Percentiles rank a stretch among this genome's conserved stretches.
phyloP scores from a whole-genome alignment of 129 eudicot species.

The sunflower (Helianthus annuus) region DNA sequence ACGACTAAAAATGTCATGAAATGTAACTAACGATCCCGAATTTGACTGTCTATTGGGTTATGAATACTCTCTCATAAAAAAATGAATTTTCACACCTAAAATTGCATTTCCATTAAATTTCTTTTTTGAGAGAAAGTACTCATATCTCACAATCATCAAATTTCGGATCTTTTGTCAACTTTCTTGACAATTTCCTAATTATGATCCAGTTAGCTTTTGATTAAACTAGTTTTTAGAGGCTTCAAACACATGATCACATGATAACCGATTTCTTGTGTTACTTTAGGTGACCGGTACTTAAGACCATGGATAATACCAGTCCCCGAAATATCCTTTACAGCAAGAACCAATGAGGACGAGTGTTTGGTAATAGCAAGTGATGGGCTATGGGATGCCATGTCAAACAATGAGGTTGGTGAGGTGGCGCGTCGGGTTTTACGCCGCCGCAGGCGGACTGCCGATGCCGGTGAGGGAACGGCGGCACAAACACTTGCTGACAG shows the following conservation, averaged over 20 bases:
- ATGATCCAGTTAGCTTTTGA: not conserved
- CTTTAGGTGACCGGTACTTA: conserved; percentile 63
- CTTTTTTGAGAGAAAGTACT: not conserved
- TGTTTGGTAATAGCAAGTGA: conserved; percentile 66
- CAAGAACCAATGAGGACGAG: conserved; percentile 61
- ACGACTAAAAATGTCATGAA: not conserved
- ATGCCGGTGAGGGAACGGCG: conserved; percentile 28
- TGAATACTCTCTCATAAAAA: not conserved
- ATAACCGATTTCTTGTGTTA: not conserved
- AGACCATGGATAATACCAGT: conserved; percentile 66
- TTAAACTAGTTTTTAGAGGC: not conserved
- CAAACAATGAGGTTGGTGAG: conserved; percentile 69
- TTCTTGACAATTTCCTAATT: not conserved
- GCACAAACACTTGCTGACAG: conserved; percentile 55
- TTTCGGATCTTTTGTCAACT: not conserved
- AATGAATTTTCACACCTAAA: too few relatives aligned
- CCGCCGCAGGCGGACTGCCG: conserved; percentile 31
- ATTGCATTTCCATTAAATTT: too few relatives aligned
- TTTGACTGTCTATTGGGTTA: not conserved
- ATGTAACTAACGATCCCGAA: not conserved
- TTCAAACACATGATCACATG: too few relatives aligned
- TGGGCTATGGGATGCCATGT: conserved; percentile 78
- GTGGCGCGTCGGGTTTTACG: conserved; percentile 52
- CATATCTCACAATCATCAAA: not conserved
- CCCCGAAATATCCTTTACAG: conserved; percentile 57